phyloP scores from a whole-genome alignment of 202 grass and related monocot species.

The Schoenoplectus tabernaemontani region DNA sequence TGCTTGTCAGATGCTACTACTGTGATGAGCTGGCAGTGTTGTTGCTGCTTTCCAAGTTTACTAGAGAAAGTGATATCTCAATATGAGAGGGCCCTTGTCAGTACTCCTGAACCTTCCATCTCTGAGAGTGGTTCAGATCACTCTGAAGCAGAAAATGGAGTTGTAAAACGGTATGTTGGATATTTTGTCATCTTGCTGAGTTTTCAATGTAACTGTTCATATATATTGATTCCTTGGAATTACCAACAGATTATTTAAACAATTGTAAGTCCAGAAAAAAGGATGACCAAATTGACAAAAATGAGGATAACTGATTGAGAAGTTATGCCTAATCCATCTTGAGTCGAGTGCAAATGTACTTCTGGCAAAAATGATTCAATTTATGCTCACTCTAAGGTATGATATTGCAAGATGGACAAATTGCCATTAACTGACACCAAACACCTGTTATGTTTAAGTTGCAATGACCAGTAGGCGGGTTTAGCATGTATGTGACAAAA shows the following conservation, averaged over 20 bases:
- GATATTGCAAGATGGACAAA: background rate
- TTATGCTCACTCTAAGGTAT: background rate
- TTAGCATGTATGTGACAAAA: background rate
- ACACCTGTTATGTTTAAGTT: background rate
- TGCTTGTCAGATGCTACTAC: slow-evolving; percentile 55
- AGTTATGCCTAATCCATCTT: background rate
- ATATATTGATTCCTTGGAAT: slow-evolving; percentile 7
- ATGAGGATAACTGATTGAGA: slow-evolving; percentile 3
- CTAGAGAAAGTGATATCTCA: slow-evolving; percentile 57
- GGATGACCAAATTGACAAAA: background rate
- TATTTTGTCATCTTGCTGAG: slow-evolving; percentile 17
- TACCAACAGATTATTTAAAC: background rate
- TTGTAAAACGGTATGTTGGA: slow-evolving; percentile 43
- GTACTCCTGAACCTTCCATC: slow-evolving; percentile 49
- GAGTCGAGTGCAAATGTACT: background rate
- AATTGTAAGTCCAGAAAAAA: background rate
- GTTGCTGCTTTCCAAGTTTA: slow-evolving; percentile 66
- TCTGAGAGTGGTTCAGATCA: slow-evolving; percentile 45
- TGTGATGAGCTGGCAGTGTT: slow-evolving; percentile 65
- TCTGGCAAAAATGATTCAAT: slow-evolving; percentile 5
- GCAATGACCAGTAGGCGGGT: background rate
- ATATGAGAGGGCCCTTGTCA: slow-evolving; percentile 54
- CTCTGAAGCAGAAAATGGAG: slow-evolving; percentile 41
- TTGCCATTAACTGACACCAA: background rate
- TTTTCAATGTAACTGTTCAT: background rate